Base-by-base conservation (phyloP, 2,329 filamentous ascomycete species). In the Drechslerella dactyloides region DNA sequence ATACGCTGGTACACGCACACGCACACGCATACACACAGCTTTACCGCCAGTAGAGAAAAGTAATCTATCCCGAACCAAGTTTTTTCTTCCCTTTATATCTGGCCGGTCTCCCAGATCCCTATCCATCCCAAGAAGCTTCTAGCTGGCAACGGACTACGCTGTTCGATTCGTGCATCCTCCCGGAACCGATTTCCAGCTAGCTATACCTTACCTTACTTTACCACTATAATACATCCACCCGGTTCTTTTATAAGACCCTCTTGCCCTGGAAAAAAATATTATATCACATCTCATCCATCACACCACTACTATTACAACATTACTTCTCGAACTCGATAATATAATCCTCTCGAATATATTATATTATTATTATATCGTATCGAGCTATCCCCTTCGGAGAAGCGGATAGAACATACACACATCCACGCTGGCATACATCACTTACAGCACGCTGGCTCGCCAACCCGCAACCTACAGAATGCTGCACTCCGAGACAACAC, bases 401-500 rank as follows among this genome's bases (percentile, higher is more conserved):
- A 33, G 27, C 8, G 27, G 27, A 33, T 33, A 33, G 4, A 8
- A n/a, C n/a, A 4, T 33, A 53, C 23, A 11, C 50, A 7, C 21
- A 10, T n/a, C 35, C 40, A 15, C n/a, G 51, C 17, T 23, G 50
- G 40, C 60, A 56, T 37, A 35, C 58, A 37, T 15, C 27, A 57
- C 52, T 33, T n/a, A 44, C 44, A 40, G 35, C 19, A 51, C 50
- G 8, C 21, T 10, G 19, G 30, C 33, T 42, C 51, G 23, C 52
- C 50, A 13, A 44, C 40, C 40, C 37, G 17, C 30, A 8, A 30
- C 19, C 61, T 15, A 50, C 56, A 73, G 62, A 19, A 73, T 73
- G 69, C 55, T 73, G 52, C 69, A 73, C 17, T 73, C 69, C 15
- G 62, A 73, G 30, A 62, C 62, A 66, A 62, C 63, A 51, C 69